Evolutionary conservation across 805 yeast species (phyloP), one percentile per base, ranked within the genome.

Genomic region (Candida oleophila): DNA sequence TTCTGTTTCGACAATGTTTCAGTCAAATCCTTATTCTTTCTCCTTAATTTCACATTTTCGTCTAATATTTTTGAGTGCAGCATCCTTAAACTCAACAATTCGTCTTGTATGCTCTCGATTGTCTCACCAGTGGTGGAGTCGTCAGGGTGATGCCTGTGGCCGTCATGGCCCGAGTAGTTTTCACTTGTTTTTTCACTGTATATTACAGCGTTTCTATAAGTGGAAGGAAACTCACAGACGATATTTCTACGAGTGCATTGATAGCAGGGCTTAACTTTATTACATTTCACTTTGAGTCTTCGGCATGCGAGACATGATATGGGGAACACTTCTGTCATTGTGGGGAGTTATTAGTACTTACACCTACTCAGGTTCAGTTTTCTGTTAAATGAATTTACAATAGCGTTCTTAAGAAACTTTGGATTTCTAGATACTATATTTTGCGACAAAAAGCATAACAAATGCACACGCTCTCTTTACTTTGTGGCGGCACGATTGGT

Each of bases 221-320:
- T 76, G 2, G 72, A 59, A 1, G 81, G 81, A 51, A 73, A 76
- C 38, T 66, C 69, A 55, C 81, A 76, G 2, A 54, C 56, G n/a
- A 70, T 59, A 5, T 59, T 58, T 43, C 74, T 59, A 42, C 61
- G 63, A 9, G 51, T 54, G 53, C 80, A 74, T 42, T 71, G 74
- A 48, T 69, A 66, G 51, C 80, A 74, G 1, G 76, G 75, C 25
- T 57, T 57, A 25, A 56, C 47, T 49, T 64, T 65, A 47, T 67
- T 64, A 51, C 71, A 66, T 44, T 66, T 65, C 44, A 66, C 56
- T 59, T 66, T 66, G 51, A 60, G 65, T 44, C 69, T 56, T 32
- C 72, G 59, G 49, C 72, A 66, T 25, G 69, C 65, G 8, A 66
- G 55, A 49, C 72, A 66, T 12, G 72, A 66, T 18, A 66, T 66